These are phyloP conservation scores for Lactifluus echinatus DNA, from an alignment of 768 basidiomycete species.

Conservation along the genomic window DNA sequence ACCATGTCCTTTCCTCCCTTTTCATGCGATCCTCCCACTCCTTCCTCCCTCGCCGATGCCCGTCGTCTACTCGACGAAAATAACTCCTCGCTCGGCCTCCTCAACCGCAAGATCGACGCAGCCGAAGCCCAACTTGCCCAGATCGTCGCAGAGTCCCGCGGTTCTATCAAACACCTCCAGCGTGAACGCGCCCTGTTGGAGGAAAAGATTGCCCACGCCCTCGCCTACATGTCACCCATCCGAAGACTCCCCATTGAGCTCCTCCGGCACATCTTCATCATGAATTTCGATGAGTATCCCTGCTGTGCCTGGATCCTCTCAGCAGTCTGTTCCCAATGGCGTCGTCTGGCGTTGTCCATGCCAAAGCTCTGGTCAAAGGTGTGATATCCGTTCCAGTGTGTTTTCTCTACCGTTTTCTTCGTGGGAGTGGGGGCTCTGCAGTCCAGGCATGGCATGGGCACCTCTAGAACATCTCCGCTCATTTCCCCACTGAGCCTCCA, in stretches of 20 bases:
- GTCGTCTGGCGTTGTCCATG: slow-evolving; percentile 53
- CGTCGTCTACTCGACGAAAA: slow-evolving; percentile 35
- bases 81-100: slow-evolving; percentile 23
- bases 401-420: slow-evolving; percentile 2
- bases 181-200: slow-evolving; percentile 41
- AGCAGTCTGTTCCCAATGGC: slow-evolving; percentile 60
- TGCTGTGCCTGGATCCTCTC: slow-evolving; percentile 70
- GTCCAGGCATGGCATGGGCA: slow-evolving; percentile 7
- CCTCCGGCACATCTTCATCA: slow-evolving; percentile 62
- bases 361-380: slow-evolving; percentile 76
- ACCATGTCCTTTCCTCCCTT: slow-evolving; percentile 21
- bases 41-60: slow-evolving; percentile 43
- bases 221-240: slow-evolving; percentile 67
- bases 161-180: slow-evolving; percentile 46
- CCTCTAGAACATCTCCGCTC: slow-evolving; percentile 12
- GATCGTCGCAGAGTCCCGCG: slow-evolving; percentile 47
- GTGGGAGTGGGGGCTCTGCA: slow-evolving; percentile 11
- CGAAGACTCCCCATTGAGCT: slow-evolving; percentile 63
- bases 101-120: slow-evolving; percentile 40
- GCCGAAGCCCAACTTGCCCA: slow-evolving; percentile 51
- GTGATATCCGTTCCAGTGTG: slow-evolving; percentile 25
- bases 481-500: slow-evolving; percentile 5
- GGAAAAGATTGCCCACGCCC: slow-evolving; percentile 38
- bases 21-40: slow-evolving; percentile 51
- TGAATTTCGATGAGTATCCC: slow-evolving; percentile 61